phyloP scores from a whole-genome alignment of 495 filamentous ascomycete species.

The Achaetomiella virescens region DNA sequence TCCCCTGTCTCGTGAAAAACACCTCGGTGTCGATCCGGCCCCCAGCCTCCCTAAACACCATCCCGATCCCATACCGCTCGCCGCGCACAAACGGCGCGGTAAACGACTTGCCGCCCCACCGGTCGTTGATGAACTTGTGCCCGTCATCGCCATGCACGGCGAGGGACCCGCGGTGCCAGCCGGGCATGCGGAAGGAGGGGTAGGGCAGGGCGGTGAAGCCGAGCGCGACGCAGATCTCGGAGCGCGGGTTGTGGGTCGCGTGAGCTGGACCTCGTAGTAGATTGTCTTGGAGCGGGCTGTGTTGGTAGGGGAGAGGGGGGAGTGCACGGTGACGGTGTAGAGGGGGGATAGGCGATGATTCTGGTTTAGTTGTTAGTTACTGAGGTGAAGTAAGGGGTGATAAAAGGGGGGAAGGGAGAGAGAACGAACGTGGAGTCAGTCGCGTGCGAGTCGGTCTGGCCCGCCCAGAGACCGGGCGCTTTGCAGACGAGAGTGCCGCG shows the following conservation, averaged over 20 bases:
- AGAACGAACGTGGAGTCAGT: constrained; percentile 39
- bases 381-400: not conserved
- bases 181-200: constrained; percentile 79
- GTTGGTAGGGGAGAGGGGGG: constrained; percentile 44
- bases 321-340: constrained; percentile 64
- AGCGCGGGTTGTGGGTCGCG: constrained; percentile 23
- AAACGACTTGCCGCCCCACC: constrained; percentile 75
- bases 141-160: constrained; percentile 90
- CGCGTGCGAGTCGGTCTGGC: constrained; percentile 25
- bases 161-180: constrained; percentile 83
- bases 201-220: constrained; percentile 80
- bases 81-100: constrained; percentile 40
- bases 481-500: constrained; percentile 27
- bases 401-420: not conserved
- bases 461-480: constrained; percentile 42
- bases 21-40: constrained; percentile 51
- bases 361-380: not conserved
- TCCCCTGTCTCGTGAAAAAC: constrained; percentile 74
- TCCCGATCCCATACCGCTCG: constrained; percentile 54
- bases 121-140: constrained; percentile 78
- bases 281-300: constrained; percentile 47
- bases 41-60: constrained; percentile 51
- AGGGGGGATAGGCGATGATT: constrained; percentile 67
- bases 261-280: constrained; percentile 73
- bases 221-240: constrained; percentile 60